These are phyloP conservation scores for grape (Vitis vinifera) DNA, from an alignment of 164 flowering plant genomes.

Conservation along the genomic window DNA sequence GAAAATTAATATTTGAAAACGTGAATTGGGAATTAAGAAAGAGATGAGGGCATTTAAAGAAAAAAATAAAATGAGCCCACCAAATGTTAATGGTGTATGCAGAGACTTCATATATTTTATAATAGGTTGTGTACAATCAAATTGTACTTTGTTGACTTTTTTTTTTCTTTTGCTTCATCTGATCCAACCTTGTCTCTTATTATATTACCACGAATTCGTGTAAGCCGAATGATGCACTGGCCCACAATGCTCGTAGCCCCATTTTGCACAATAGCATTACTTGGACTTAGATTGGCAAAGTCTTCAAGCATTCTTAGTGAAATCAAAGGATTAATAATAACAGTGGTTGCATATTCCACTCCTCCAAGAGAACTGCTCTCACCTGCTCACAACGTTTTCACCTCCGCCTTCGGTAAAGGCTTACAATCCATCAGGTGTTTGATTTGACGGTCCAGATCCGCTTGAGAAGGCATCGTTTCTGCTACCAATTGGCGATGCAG, in stretches of 20 bases:
- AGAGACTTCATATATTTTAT: too few species aligned
- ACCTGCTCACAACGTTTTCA: constrained; percentile 43
- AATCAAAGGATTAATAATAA: constrained; percentile 89
- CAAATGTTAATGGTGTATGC: too few species aligned
- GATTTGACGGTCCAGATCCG: constrained; percentile 49
- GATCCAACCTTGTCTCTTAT: constrained; percentile 69
- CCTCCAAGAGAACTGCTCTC: constrained; percentile 41
- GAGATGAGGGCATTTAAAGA: too few species aligned
- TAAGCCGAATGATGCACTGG: constrained; percentile 93
- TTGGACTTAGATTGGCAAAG: constrained; percentile 67
- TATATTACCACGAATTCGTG: constrained; percentile 70
- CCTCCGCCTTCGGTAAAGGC: constrained; percentile 36
- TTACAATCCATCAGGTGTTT: constrained; percentile 47
- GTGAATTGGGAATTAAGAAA: too few species aligned
- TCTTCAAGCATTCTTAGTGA: constrained; percentile 90
- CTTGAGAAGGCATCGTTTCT: constrained; percentile 38
- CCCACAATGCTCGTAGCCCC: constrained; percentile 99
- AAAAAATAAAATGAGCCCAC: too few species aligned
- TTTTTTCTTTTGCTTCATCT: too few species aligned
- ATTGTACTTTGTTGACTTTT: too few species aligned
- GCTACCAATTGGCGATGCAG: too few species aligned
- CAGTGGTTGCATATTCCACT: constrained; percentile 55
- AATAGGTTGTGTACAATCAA: too few species aligned
- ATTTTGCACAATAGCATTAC: constrained; percentile 94
- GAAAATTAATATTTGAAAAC: too few species aligned